A percentile compares a stretch with the other conserved stretches of the same genome.
Conservation (phyloP, 306 rosid genomes). For the Gleditsia sinensis region DNA sequence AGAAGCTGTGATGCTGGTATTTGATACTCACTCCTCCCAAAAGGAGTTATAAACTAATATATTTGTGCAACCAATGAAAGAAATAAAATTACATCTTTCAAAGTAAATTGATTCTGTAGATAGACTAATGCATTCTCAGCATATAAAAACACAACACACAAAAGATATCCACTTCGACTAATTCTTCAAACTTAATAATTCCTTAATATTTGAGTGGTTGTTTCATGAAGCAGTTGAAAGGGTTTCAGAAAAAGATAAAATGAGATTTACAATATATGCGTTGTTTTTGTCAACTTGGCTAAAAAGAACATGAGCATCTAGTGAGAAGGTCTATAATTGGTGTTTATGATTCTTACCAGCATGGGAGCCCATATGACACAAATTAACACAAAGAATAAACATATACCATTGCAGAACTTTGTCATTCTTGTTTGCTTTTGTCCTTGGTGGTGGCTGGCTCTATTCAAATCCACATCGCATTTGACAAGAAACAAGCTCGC, state of each 20-base stretch:
- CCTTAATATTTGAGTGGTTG: not conserved
- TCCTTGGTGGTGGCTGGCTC: slow-evolving; percentile 84
- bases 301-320: not conserved
- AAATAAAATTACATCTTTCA: not conserved
- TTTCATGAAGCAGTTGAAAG: slow-evolving; percentile 1
- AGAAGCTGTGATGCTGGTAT: slow-evolving; percentile 4
- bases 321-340: not conserved
- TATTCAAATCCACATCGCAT: slow-evolving; percentile 76
- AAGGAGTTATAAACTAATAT: not conserved
- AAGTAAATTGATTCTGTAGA: slow-evolving; percentile 6
- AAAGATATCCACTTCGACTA: not conserved
- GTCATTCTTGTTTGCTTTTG: slow-evolving; percentile 79
- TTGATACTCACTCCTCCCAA: not conserved
- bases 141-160: not conserved
- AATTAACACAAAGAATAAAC: slow-evolving; percentile 74
- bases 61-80: slow-evolving; percentile 11
- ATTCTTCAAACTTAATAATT: slow-evolving; percentile 16
- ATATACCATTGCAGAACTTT: slow-evolving; percentile 89
- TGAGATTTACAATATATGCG: slow-evolving; percentile 18
- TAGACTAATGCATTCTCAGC: slow-evolving; percentile 9
- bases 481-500: slow-evolving; percentile 96
- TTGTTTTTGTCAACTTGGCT: not conserved
- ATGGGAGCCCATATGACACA: slow-evolving; percentile 97
- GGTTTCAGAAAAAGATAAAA: slow-evolving; percentile 14
- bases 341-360: slow-evolving; percentile 66